Base-by-base conservation (phyloP, 768 basidiomycete species). In the Hygrocybe punicea region DNA sequence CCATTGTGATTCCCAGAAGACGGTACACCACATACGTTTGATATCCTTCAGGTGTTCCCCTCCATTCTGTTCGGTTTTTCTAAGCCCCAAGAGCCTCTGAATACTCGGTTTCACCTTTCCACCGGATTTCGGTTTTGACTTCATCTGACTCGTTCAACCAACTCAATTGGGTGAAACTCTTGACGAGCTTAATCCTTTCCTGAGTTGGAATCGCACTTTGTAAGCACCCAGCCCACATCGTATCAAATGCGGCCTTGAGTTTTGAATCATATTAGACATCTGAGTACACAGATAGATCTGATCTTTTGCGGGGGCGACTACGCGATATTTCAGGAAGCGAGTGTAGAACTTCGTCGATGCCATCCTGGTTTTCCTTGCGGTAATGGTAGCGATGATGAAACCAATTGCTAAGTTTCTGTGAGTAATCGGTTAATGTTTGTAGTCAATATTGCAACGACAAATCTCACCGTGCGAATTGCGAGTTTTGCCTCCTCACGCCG, bases 331-430 rank as follows among this genome's bases (percentile, higher is more conserved):
- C 10, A 16, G 36, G 50, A 53, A 60, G 49, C 6, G 47, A 13
- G 0, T 14, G 6, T 19, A 60, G 24, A 8, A 60, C 46, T 0
- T 16, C 6, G 8, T 56, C 16, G 2, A 14, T 49, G 8, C 4
- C 36, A 9, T 39, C 11, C 10, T 56, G 48, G 9, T 35, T 40
- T 29, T 45, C 46, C 24, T 56, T 55, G 17, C 34, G 46, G 9
- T 9, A 14, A 1, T 24, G 39, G 21, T 36, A 60, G 2, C 55
- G 55, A 1, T 44, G 56, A 14, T 53, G 53, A 44, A 23, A 60
- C 49, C 49, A 60, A 9, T 46, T 45, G 2, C 39, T 3, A 4
- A 60, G n/a, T 56, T 60, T 60, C 58, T 60, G 21, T 14, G 2
- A 3, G 36, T n/a, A 13, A 33, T 1, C 6, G 2, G 16, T 21